Conservation (phyloP, 2,329 filamentous ascomycete species). For the Teratosphaeriaceae sp. region DNA sequence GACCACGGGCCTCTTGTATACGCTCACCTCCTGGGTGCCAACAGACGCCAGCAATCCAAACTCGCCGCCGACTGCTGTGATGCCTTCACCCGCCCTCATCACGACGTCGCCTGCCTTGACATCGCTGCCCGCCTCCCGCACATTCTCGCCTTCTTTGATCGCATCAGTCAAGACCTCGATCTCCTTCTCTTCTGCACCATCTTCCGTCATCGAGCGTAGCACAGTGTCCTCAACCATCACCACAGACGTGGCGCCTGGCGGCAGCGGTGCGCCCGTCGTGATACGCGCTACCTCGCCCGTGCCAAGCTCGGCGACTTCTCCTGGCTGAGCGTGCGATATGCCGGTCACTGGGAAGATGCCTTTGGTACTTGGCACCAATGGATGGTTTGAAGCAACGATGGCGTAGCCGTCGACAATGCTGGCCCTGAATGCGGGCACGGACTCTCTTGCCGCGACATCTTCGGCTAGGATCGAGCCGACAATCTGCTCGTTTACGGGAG, state of each 20-base stretch:
- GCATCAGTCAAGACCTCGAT: conserved; percentile 77
- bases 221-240: conserved; percentile 96
- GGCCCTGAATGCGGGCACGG: conserved; percentile 86
- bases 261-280: conserved; percentile 88
- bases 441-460: conserved; percentile 71
- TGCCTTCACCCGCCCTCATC: conserved; percentile 69
- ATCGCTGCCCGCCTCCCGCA: conserved; percentile 87
- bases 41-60: conserved; percentile 84
- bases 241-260: conserved; percentile 80
- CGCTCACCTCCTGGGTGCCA: conserved; percentile 61
- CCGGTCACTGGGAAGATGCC: conserved; percentile 81
- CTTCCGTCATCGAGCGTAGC: conserved; percentile 66
- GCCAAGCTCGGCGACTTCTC: conserved; percentile 57
- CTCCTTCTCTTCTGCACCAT: conserved; percentile 77
- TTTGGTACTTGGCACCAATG: conserved; percentile 52
- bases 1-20: conserved; percentile 71
- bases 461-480: conserved; percentile 76
- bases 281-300: conserved; percentile 79
- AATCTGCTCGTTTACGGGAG: conserved; percentile 57
- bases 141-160: conserved; percentile 73
- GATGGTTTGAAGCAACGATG: conserved; percentile 51
- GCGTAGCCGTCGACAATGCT: conserved; percentile 98
- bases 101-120: conserved; percentile 63
- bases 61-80: conserved; percentile 83
- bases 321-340: conserved; percentile 76